Evolutionary conservation across 331 rosid species (phyloP), one percentile per base, ranked within the genome.

Genomic region (Quercus phellos): DNA sequence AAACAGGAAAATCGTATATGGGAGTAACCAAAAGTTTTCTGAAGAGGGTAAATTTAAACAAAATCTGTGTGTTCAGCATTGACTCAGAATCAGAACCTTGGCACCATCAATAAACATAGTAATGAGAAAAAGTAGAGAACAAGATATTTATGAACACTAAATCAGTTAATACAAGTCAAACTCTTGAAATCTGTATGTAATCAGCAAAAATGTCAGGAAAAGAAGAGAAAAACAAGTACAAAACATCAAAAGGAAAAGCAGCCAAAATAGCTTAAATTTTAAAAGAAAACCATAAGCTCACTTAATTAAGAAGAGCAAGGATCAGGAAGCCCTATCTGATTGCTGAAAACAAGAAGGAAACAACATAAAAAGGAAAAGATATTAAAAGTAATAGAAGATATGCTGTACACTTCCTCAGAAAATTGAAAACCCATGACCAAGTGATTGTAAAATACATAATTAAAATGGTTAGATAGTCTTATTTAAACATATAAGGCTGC

Each of bases 1-100:
- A 69, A 72, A 26, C 17, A n/a, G 53, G 35, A 71, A 27, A 80
- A 59, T 73, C 38, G 68, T 16, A 76, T 58, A 76, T 58, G 12
- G 12, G 18, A 55, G 29, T 66, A 66, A 43, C 73, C 78, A 21
- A 4, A 72, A 66, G 58, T 77, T 73, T 61, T 32, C 9, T 6
- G 19, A 7, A 46, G 7, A 54, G 19, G 8, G 42, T 29, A 10
- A 29, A n/a, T 73, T 30, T 22, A 50, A 68, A 60, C 54, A 27
- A 10, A 60, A 78, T 32, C 18, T 55, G 19, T 18, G 16, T 34
- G 26, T 43, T 1, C 34, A 24, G 68, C 18, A 80, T 38, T 51
- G 24, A 12, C 6, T 59, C 60, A 10, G 70, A 70, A 70, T 51
- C 4, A n/a, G 29, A 74, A 29, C 18, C 24, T 43, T 68, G 76